A percentile compares a stretch with the other conserved stretches of the same genome.
phyloP scores from a whole-genome alignment of 768 basidiomycete genomes.

The Dioszegia crocea region DNA sequence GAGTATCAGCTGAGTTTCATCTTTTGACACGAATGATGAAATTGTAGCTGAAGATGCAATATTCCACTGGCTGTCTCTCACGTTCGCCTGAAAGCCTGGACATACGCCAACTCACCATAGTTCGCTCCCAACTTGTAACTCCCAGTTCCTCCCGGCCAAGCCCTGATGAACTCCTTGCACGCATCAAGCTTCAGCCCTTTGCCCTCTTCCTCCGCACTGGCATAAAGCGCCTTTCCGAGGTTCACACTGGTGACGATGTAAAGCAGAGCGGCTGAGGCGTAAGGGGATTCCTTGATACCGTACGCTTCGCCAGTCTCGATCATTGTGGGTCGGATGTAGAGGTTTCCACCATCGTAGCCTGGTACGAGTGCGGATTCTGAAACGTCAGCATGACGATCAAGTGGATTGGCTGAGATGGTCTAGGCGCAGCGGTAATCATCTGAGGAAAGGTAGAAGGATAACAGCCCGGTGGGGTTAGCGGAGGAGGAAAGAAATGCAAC shows the following conservation, averaged over 20 bases:
- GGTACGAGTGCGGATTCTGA: constrained; percentile 36
- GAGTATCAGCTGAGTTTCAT: constrained; percentile 1
- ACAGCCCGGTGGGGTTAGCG: no score
- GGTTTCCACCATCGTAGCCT: constrained; percentile 33
- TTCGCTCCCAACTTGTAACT: constrained; percentile 70
- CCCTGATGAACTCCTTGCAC: constrained; percentile 75
- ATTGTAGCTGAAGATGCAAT: no score
- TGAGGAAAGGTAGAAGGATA: neutral
- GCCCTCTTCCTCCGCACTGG: constrained; percentile 22
- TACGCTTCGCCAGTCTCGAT: constrained; percentile 41
- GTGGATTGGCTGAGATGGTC: neutral
- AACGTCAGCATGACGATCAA: neutral
- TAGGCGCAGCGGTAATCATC: no score
- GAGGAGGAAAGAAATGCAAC: neutral
- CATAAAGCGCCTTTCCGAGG: constrained; percentile 32
- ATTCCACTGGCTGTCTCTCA: no score
- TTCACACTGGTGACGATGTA: constrained; percentile 39
- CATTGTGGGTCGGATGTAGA: constrained; percentile 43
- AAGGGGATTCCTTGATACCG: constrained; percentile 42
- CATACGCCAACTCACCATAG: constrained; percentile 45
- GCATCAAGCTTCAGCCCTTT: constrained; percentile 82
- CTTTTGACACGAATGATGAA: neutral
- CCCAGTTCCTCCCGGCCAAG: constrained; percentile 86
- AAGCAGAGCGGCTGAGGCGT: constrained; percentile 35
- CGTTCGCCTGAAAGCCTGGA: no score